Percentiles rank a stretch among this genome's conserved stretches.
Conservation (phyloP, 106 monocot genomes). For the Dendrobium chrysotoxum region DNA sequence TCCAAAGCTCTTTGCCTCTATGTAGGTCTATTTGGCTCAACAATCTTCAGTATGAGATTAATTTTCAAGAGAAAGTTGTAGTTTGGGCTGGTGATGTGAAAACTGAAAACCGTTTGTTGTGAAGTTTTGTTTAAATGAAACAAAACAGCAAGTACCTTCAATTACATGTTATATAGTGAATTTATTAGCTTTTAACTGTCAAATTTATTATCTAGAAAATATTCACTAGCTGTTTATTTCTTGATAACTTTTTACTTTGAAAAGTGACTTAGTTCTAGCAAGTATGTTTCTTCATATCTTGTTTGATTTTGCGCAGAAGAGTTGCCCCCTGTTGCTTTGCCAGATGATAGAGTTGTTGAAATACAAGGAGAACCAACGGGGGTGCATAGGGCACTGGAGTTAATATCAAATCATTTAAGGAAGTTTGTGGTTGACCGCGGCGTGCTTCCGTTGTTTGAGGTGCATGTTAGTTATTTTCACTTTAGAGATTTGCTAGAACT, state of each 20-base stretch:
- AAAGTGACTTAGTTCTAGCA: background rate
- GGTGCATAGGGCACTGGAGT: constrained; percentile 52
- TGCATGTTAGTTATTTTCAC: background rate
- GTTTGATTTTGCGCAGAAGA: constrained; percentile 45
- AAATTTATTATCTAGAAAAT: background rate
- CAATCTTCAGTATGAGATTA: background rate
- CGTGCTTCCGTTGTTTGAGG: constrained; percentile 54
- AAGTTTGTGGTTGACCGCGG: constrained; percentile 67
- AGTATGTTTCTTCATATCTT: constrained; percentile 10
- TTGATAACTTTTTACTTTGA: background rate
- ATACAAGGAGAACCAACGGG: constrained; percentile 56
- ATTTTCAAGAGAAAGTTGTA: background rate
- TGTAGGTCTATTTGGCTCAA: background rate
- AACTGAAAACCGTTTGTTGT: background rate
- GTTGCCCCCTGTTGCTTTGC: constrained; percentile 55
- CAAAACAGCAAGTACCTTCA: background rate
- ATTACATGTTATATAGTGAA: background rate
- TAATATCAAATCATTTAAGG: constrained; percentile 44
- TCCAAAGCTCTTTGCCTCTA: background rate
- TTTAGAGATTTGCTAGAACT: background rate
- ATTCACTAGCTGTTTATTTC: background rate
- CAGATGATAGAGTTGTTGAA: constrained; percentile 67
- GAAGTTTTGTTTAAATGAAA: background rate
- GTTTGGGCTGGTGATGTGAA: background rate
- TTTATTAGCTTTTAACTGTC: background rate